Base-by-base conservation (phyloP, 495 filamentous ascomycete genomes). In the Trichoderma parareesei region DNA sequence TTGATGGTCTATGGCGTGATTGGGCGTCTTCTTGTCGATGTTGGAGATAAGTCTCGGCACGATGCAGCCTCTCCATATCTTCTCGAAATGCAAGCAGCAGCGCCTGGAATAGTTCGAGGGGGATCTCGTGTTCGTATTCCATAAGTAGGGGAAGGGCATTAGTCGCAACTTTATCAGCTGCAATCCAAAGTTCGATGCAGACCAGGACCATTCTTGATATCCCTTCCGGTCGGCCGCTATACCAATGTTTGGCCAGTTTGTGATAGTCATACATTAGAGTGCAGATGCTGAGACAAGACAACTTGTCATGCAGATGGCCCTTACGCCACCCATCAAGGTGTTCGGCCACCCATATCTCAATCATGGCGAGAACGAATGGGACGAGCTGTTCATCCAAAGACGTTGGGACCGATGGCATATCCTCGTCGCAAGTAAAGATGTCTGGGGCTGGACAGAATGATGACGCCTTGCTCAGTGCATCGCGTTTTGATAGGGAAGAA, bases 151-250 rank as follows among this genome's bases (percentile, higher is more conserved):
- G 65, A 62, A 76, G 74, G 0, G 69, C 63, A 2, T 64, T 27
- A 10, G 77, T 74, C 0, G 83, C 82, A 11, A 75, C 73, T 62
- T 75, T 81, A 67, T 90, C 88, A 57, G 76, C 74, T 18, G 84
- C 84, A 43, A 87, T 69, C 87, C 87, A 91, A 0, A 90, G 66
- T 37, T 90, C 85, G 64, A 88, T 70, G 4, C 83, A 70, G 0
- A 79, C 85, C 20, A 91, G 76, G 2, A 85, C 46, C 84, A 90
- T 85, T 0, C 82, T 60, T 1, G 87, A 90, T 3, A 79, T 68
- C 0, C 69, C 74, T 68, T 84, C 83, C 0, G 85, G 82, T 49
- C 81, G 79, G 0, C 64, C 61, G 0, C 10, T 14, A 65, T 87
- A 88, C 2, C 41, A 35, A 4, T 2, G 1, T 0, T 40, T 27